Conservation (phyloP, 352 stramenopile species). For the Thalassiosira ordinaria region DNA sequence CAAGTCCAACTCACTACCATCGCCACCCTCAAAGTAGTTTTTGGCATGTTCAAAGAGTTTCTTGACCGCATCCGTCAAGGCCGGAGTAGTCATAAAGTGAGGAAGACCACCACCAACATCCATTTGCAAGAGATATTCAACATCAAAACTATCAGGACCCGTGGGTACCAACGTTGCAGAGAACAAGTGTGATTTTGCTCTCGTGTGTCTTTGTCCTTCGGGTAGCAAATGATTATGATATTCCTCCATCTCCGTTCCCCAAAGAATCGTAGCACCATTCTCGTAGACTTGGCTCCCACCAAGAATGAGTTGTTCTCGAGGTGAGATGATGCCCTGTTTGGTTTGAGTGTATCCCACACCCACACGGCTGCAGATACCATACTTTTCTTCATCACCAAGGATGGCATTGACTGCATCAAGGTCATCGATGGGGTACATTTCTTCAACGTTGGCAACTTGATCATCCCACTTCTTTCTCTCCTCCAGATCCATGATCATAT, state of each 20-base stretch:
- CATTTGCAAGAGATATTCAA: constrained; percentile 66
- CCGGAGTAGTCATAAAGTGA: constrained; percentile 56
- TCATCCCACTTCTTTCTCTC: constrained; percentile 74
- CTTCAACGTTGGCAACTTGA: constrained; percentile 67
- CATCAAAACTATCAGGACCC: constrained; percentile 50
- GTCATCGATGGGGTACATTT: constrained; percentile 74
- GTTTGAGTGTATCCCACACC: constrained; percentile 75
- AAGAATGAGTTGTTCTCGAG: constrained; percentile 63
- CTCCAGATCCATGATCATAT: constrained; percentile 75
- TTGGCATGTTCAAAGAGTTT: constrained; percentile 56
- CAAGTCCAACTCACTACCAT: constrained; percentile 41
- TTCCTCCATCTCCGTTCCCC: constrained; percentile 65
- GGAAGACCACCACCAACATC: constrained; percentile 59
- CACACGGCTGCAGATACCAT: constrained; percentile 63
- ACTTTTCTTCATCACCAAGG: constrained; percentile 61
- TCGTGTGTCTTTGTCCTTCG: constrained; percentile 42
- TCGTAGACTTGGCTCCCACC: constrained; percentile 55
- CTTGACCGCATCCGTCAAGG: constrained; percentile 48
- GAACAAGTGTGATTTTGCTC: constrained; percentile 60
- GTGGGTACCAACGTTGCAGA: constrained; percentile 47
- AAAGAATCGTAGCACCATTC: constrained; percentile 55
- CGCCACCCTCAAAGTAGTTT: constrained; percentile 50
- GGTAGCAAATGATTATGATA: constrained; percentile 57
- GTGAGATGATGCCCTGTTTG: constrained; percentile 60
- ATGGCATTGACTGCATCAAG: constrained; percentile 62